These are phyloP conservation scores for Lolium multiflorum DNA, from an alignment of 176 grass and related monocot genomes.

Conservation along the genomic window DNA sequence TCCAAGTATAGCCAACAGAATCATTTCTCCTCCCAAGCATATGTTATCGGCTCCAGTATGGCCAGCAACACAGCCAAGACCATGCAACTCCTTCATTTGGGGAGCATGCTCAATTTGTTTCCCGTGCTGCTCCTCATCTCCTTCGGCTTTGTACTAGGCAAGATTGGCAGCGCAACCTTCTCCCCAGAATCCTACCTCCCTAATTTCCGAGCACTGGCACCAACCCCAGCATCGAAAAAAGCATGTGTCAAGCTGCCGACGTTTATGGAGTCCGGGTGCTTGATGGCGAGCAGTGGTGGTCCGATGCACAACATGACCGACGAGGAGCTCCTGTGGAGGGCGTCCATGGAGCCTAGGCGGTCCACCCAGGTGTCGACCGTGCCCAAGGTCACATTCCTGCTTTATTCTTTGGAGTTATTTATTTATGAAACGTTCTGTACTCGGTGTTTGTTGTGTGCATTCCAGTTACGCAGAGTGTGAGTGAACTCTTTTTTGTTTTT, in stretches of 20 bases:
- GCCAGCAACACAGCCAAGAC: background rate
- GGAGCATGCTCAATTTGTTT: background rate
- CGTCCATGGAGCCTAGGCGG: constrained; percentile 59
- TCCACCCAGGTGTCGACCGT: constrained; percentile 18
- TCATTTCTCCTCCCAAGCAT: background rate
- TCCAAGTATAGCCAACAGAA: background rate
- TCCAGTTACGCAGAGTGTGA: too few species aligned
- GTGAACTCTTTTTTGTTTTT: too few species aligned
- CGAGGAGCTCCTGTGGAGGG: constrained; percentile 66
- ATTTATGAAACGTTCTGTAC: background rate
- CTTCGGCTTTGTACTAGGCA: constrained; percentile 54
- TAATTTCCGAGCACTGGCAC: background rate
- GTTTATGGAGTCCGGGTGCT: too few species aligned
- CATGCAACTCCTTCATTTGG: background rate
- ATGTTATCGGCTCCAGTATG: background rate
- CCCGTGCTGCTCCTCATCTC: constrained; percentile 41
- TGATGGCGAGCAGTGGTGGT: background rate
- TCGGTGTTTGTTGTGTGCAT: background rate
- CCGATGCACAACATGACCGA: constrained; percentile 60
- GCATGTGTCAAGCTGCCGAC: too few species aligned
- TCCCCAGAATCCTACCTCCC: constrained; percentile 10
- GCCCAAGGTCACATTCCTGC: constrained; percentile 66
- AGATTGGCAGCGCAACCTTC: constrained; percentile 26
- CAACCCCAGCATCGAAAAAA: too few species aligned
- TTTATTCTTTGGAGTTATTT: too few species aligned